Base-by-base conservation (phyloP, 208 protist genomes). In the Trypanosomatidae sp. region DNA sequence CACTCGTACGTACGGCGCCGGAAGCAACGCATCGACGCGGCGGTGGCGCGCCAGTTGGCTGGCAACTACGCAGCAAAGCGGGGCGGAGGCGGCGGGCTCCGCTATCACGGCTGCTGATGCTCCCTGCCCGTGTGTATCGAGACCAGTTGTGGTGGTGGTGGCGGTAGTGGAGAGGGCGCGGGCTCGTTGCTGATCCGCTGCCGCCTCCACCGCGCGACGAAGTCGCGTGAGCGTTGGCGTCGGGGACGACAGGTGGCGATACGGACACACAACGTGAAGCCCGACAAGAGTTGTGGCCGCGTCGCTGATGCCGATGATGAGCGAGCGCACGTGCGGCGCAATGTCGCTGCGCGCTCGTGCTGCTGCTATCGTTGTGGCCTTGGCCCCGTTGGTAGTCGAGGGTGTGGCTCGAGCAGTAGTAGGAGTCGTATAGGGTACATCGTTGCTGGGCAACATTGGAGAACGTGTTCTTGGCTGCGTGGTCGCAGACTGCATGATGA, bases 251-350 rank as follows among this genome's bases (percentile, higher is more conserved):
- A 58, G 33, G 49, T 80, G 69, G 9, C 84, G 82, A 49, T 84
- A 91, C 15, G 91, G 91, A 49, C 88, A 93, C 0, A 95, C 79
- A 52, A 95, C 76, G 65, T 95, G 87, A 2, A 85, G 80, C 0
- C 88, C 81, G 12, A 89, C 85, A 19, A 93, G 76, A 25, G 78
- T 90, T 46, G 80, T 75, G 30, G 65, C 68, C 43, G 78, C 81
- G 71, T 95, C 91, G 62, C 85, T 92, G 58, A 95, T 92, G 59
- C 83, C 83, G 22, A 88, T 66, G 13, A 80, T 22, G 41, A 74
- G 56, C n/a, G 76, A 52, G 53, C 69, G 69, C 52, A 80, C 69
- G 59, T 80, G 68, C 17, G 55, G 36, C 6, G 76, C 60, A 3
- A 75, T 28, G 43, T 50, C 52, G 19, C 46, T 46, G n/a, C 43